Conservation (phyloP, 176 grass and related monocot genomes). For the Bromus sterilis region DNA sequence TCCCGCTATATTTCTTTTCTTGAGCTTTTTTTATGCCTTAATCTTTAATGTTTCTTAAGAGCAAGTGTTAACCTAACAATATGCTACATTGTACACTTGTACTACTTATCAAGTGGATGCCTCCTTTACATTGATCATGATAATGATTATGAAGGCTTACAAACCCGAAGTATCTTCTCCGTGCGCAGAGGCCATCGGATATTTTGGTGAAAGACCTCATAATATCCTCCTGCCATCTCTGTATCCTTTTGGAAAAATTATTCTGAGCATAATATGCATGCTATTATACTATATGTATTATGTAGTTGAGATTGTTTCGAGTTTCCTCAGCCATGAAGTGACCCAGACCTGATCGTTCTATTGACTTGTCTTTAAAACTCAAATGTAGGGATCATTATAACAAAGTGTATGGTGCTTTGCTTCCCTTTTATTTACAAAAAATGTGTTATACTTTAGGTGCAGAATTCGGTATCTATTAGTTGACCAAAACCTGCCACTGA, state of each 20-base stretch:
- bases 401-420: background rate
- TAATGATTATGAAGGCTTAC: conserved; percentile 22
- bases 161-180: conserved; percentile 41
- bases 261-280: background rate
- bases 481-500: conserved; percentile 28
- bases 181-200: conserved; percentile 25
- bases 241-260: background rate
- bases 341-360: background rate
- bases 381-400: background rate
- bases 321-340: background rate
- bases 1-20: conserved; percentile 21
- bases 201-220: conserved; percentile 33
- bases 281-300: background rate
- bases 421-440: conserved; percentile 1
- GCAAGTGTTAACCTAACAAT: conserved; percentile 33
- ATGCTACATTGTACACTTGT: conserved; percentile 20
- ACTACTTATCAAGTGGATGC: conserved; percentile 33
- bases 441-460: background rate
- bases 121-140: conserved; percentile 33
- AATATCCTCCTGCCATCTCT: conserved; percentile 35
- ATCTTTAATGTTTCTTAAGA: conserved; percentile 22
- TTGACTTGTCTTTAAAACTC: background rate
- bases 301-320: background rate
- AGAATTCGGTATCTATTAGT: conserved; percentile 6
- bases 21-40: conserved; percentile 21